Base-by-base conservation (phyloP, 805 yeast species). In the Candida pseudoglaebosa region DNA sequence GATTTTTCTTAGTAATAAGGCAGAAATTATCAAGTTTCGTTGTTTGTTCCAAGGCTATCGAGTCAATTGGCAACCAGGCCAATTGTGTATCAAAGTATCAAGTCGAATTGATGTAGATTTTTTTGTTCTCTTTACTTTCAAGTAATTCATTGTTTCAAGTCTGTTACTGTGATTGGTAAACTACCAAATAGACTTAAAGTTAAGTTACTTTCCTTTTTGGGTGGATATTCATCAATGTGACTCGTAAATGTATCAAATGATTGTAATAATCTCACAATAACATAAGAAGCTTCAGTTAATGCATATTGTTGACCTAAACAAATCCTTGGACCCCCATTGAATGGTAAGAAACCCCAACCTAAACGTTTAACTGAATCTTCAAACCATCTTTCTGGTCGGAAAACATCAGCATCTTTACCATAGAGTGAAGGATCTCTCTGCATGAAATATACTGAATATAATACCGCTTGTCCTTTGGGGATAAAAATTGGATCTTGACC, bases 221-320 rank as follows among this genome's bases (percentile, higher is more conserved):
- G 62, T 34, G 66, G 66, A 39, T 59, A 58, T 8, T 50, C 47
- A n/a, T 40, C 36, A 28, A 28, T 37, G 28, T 53, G 56, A 18
- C 40, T 42, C 17, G 50, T 39, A 5, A 31, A 44, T 32, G 53
- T 39, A 24, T 56, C 41, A 41, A 54, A 56, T 38, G 49, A 19
- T 47, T 56, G 61, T 32, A 49, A 41, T 34, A 71, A 50, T 45
- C 76, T 60, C 16, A 59, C 65, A 32, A 68, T 47, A 16, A 64
- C 61, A 52, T 70, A 73, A 21, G 71, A 61, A 7, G 76, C 75
- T 54, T 73, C 78, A 14, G 77, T 72, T 16, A 74, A 65, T 3
- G 79, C 80, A 54, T 71, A 72, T 54, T 74, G 78, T 60, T 74
- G 78, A 28, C 80, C 80, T 43, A 74, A 60, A 50, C 80, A 74